Base-by-base conservation (phyloP, 257 asterid species). In the Plantago ovata region DNA sequence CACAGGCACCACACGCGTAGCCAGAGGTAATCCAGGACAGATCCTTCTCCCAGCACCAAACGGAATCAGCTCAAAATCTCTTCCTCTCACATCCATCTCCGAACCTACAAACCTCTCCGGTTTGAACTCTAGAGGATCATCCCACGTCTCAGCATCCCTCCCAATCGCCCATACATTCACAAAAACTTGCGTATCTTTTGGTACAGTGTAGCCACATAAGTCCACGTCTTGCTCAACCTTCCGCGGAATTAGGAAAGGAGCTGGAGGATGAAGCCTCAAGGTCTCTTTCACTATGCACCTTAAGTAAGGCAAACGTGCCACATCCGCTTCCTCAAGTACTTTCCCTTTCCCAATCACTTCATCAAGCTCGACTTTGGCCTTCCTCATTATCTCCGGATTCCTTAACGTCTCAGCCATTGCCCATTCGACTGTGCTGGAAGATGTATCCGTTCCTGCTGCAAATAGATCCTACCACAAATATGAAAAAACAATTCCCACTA, bases 1-100 rank as follows among this genome's bases (percentile, higher is more conserved):
- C 2, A 72, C 71, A 1, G 77, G 83, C 68, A 87, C 64, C 69
- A 70, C 71, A 38, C 77, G 42, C 8, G 65, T 65, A 0, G 83
- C 94, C 61, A 82, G 46, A 2, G 89, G 72, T 69, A 81, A 47
- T 10, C 91, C 94, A 0, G 87, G 92, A 69, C 92, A 87, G 9
- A 87, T 82, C 61, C 94, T 71, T 15, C 95, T 32, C 18, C 95
- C 91, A 1, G 79, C 83, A 6, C 95, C 91, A 47, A 87, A 87
- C 1, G 95, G 89, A 38, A 84, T 74, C 55, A 87, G 61, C 72
- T 24, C 32, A 5, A 24, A 24, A 24, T 24, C 3, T 24, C 32
- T 24, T 24, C 32, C 32, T 24, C 32, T 41, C 58, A 80, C 32
- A 19, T 84, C 95, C n/a, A 75, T 9, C 10, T 80, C 79, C 0